Evolutionary conservation across 768 basidiomycete genomes (phyloP).

Genomic region (Boletus coccyginus): DNA sequence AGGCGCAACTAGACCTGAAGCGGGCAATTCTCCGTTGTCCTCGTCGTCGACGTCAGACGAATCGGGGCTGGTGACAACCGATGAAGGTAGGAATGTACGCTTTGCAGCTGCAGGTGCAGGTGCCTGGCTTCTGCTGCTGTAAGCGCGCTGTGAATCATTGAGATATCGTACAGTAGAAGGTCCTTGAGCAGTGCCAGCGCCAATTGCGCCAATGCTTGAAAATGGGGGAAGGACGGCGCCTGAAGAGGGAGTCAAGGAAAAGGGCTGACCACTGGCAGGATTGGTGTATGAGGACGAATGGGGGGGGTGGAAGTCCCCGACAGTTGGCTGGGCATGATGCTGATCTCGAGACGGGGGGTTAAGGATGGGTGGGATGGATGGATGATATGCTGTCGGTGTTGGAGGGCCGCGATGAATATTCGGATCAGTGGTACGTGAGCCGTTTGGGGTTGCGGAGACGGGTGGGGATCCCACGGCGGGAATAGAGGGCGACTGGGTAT

Average conservation of each 20-base stretch:
- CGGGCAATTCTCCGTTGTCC: conserved; percentile 75
- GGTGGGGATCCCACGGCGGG: conserved; percentile 56
- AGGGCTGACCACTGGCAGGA: conserved; percentile 30
- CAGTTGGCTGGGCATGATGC: conserved; percentile 31
- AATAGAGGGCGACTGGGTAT: conserved; percentile 64
- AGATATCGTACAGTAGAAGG: conserved; percentile 58
- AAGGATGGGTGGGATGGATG: conserved; percentile 31
- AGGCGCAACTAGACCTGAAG: conserved; percentile 78
- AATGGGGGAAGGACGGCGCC: conserved; percentile 67
- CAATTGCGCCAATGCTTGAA: conserved; percentile 64
- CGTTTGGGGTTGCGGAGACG: conserved; percentile 40
- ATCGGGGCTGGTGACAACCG: conserved; percentile 72
- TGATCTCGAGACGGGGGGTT: conserved; percentile 33
- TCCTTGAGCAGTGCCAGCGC: conserved; percentile 38
- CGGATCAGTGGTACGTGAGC: conserved; percentile 26
- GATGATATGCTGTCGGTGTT: conserved; percentile 32
- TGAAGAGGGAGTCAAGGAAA: conserved; percentile 34
- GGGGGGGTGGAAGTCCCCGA: conserved; percentile 44
- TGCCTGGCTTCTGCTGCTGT: conserved; percentile 27
- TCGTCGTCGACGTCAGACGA: conserved; percentile 86
- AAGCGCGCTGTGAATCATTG: conserved; percentile 38
- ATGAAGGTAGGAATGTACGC: conserved; percentile 57
- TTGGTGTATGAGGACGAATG: conserved; percentile 44
- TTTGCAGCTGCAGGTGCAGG: conserved; percentile 45
- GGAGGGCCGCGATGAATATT: conserved; percentile 26